Conservation (phyloP, 805 yeast species). For the Clavispora phyllophila region DNA sequence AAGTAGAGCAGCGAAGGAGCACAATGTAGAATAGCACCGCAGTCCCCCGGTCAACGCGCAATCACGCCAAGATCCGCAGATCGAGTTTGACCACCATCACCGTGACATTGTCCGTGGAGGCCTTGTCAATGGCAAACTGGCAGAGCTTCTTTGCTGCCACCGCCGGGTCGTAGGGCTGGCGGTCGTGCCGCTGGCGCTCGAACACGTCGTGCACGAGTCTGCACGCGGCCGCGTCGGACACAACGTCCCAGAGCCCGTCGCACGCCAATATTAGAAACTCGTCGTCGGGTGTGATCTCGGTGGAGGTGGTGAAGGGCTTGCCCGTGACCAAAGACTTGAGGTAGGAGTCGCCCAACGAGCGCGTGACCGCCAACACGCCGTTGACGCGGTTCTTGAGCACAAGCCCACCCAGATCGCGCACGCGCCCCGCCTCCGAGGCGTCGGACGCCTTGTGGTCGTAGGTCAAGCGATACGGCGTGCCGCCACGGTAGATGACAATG, state of each 20-base stretch:
- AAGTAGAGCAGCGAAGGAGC: too few species aligned
- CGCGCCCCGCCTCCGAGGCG: constrained; percentile 66
- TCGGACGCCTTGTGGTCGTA: constrained; percentile 95
- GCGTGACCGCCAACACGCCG: constrained; percentile 90
- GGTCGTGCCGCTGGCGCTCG: constrained; percentile 21
- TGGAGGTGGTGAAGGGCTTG: constrained; percentile 86
- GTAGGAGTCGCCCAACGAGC: constrained; percentile 91
- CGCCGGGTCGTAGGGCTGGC: constrained; percentile 41
- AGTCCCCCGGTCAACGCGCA: not conserved
- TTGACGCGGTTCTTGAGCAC: constrained; percentile 88
- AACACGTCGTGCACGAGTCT: constrained; percentile 53
- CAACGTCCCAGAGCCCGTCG: constrained; percentile 96
- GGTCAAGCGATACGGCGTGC: constrained; percentile 70
- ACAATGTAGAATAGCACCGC: too few species aligned
- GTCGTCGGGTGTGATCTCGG: constrained; percentile 62
- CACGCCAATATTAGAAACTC: constrained; percentile 87
- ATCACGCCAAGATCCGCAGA: constrained; percentile 22
- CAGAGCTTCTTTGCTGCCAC: constrained; percentile 65
- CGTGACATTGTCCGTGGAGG: constrained; percentile 88
- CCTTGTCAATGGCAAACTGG: constrained; percentile 66
- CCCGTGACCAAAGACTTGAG: constrained; percentile 88
- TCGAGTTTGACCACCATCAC: constrained; percentile 78
- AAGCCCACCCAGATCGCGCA: constrained; percentile 76
- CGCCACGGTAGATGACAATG: constrained; percentile 70
- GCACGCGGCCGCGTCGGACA: constrained; percentile 80